A percentile compares a stretch with the other conserved stretches of the same genome.
Evolutionary conservation across 2,329 filamentous ascomycete genomes (phyloP).

Genomic region (Xylariaceae sp.): DNA sequence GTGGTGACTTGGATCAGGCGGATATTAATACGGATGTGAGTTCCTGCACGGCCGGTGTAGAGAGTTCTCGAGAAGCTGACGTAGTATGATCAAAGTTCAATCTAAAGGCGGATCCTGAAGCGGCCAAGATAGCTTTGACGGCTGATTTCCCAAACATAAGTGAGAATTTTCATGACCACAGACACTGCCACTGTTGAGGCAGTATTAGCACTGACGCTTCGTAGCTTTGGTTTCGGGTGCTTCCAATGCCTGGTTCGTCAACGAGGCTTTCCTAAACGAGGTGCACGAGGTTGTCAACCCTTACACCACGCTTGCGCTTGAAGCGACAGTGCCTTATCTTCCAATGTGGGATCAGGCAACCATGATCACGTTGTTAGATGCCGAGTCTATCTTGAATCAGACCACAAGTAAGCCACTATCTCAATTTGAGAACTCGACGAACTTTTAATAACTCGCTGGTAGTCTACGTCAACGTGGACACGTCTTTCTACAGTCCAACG

Average conservation of each 20-base stretch:
- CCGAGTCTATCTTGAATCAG: constrained; percentile 14
- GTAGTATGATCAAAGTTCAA: constrained; percentile 33
- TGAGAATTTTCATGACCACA: constrained; percentile 2
- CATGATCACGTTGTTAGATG: constrained; percentile 14
- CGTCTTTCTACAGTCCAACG: constrained; percentile 14
- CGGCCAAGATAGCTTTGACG: constrained; percentile 43
- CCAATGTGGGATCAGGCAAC: constrained; percentile 22
- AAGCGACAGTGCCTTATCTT: constrained; percentile 2
- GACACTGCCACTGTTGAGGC: background rate
- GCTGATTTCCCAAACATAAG: constrained; percentile 41
- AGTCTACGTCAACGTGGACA: constrained; percentile 21
- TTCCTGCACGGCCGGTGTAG: background rate
- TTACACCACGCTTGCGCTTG: constrained; percentile 7
- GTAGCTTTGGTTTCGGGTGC: constrained; percentile 11
- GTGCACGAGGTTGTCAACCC: constrained; percentile 13
- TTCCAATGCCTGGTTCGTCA: constrained; percentile 9
- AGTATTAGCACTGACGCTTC: background rate
- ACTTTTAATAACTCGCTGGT: background rate
- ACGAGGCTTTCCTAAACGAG: constrained; percentile 11
- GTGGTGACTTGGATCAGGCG: constrained; percentile 14
- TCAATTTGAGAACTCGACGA: background rate
- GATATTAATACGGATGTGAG: constrained; percentile 24
- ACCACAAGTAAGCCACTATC: constrained; percentile 13
- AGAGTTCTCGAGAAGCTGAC: background rate
- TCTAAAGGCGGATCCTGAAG: constrained; percentile 47